Evolutionary conservation across 2,329 filamentous ascomycete genomes (phyloP).

Genomic region (Stagonosporopsis cucurbitacearum): DNA sequence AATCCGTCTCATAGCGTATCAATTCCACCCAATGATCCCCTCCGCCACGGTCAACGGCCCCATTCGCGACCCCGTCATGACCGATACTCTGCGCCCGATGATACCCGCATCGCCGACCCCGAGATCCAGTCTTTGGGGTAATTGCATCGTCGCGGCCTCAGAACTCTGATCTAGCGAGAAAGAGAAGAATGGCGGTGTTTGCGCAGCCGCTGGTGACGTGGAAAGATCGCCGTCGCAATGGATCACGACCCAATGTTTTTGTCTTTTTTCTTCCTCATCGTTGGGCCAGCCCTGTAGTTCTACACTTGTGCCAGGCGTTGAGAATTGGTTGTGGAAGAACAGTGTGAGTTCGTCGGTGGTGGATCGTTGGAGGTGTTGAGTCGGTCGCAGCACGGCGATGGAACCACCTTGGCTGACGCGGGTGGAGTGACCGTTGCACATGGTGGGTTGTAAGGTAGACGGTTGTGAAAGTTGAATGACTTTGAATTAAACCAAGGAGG

Average conservation of each 20-base stretch:
- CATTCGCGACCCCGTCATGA: conserved; percentile 34
- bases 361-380: conserved; percentile 11
- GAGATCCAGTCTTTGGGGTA: conserved; percentile 36
- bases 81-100: conserved; percentile 42
- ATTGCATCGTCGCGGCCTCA: conserved; percentile 14
- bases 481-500: no score
- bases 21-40: conserved; percentile 48
- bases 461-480: no score
- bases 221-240: conserved; percentile 47
- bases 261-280: conserved; percentile 13
- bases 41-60: conserved; percentile 36
- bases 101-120: conserved; percentile 42
- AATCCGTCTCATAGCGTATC: conserved; percentile 3
- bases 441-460: not conserved
- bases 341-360: conserved; percentile 33
- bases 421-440: conserved; percentile 30
- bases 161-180: conserved; percentile 30
- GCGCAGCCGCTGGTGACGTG: not conserved
- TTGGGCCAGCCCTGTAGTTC: conserved; percentile 37
- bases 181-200: conserved; percentile 31
- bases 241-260: conserved; percentile 39
- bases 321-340: conserved; percentile 38
- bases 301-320: conserved; percentile 33
- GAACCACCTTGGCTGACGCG: conserved; percentile 45
- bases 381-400: conserved; percentile 42